phyloP scores from a whole-genome alignment of 2,329 filamentous ascomycete genomes.

The Penicillium fuscoglaucum region DNA sequence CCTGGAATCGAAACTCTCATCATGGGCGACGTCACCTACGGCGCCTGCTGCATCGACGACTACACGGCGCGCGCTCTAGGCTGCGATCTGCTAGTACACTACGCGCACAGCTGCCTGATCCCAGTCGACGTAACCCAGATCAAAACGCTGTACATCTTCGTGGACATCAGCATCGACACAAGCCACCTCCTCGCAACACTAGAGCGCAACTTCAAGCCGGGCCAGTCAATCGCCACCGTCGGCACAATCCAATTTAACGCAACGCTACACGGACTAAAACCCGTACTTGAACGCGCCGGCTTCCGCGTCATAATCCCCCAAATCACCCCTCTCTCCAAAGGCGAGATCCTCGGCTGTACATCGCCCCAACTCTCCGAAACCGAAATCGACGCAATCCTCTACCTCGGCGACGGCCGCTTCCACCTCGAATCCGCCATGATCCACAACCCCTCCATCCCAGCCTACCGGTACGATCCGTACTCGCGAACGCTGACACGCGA shows the following conservation, averaged over 20 bases:
- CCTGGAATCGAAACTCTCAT: slow-evolving; percentile 89
- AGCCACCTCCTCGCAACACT: slow-evolving; percentile 82
- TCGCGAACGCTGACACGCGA: slow-evolving; percentile 88
- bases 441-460: slow-evolving; percentile 85
- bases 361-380: slow-evolving; percentile 69
- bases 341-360: slow-evolving; percentile 96
- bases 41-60: slow-evolving; percentile 97
- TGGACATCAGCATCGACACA: slow-evolving; percentile 95
- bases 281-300: slow-evolving; percentile 76
- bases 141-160: slow-evolving; percentile 96
- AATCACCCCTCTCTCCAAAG: slow-evolving; percentile 87
- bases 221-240: slow-evolving; percentile 87
- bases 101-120: slow-evolving; percentile 94
- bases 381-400: slow-evolving; percentile 75
- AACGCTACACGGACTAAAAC: slow-evolving; percentile 82
- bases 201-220: slow-evolving; percentile 79
- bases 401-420: slow-evolving; percentile 89
- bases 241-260: slow-evolving; percentile 99
- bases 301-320: slow-evolving; percentile 87
- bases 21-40: slow-evolving; percentile 99
- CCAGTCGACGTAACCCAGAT: slow-evolving; percentile 96
- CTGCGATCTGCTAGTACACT: slow-evolving; percentile 93
- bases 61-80: slow-evolving; percentile 92
- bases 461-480: slow-evolving; percentile 97
- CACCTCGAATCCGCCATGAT: slow-evolving; percentile 99